Conservation (phyloP, 2,329 filamentous ascomycete genomes). For the Verticillium albo-atrum region DNA sequence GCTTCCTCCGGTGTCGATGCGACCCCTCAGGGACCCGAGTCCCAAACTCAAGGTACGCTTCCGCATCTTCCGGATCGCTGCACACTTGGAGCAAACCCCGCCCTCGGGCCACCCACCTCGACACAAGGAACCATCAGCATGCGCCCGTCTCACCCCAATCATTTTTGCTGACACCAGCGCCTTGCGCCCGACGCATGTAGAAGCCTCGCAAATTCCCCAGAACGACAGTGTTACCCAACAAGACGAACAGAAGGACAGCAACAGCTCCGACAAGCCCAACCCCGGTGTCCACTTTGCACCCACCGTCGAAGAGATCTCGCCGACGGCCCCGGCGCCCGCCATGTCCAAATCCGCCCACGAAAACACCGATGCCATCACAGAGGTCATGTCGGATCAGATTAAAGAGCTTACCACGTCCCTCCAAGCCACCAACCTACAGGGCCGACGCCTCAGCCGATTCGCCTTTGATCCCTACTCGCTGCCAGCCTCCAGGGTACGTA, state of each 20-base stretch:
- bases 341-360: conserved; percentile 15
- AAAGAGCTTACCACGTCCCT: conserved; percentile 68
- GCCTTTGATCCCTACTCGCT: conserved; percentile 88
- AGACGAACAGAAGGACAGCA: neutral
- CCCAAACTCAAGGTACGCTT: neutral
- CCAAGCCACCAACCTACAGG: conserved; percentile 72
- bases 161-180: conserved; percentile 10
- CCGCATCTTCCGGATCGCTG: neutral
- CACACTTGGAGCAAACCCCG: neutral
- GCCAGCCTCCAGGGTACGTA: conserved; percentile 72
- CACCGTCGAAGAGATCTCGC: conserved; percentile 61
- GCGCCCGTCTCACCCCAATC: neutral
- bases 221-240: neutral
- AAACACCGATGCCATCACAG: conserved; percentile 27
- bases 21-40: neutral
- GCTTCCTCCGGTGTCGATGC: neutral
- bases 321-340: conserved; percentile 18
- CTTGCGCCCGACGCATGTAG: conserved; percentile 11
- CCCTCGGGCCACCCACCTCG: neutral
- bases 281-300: conserved; percentile 68
- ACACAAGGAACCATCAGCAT: neutral
- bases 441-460: conserved; percentile 78
- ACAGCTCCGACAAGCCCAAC: conserved; percentile 8
- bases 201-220: conserved; percentile 1
- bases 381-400: conserved; percentile 58